Conservation (phyloP, 2,329 filamentous ascomycete species). For the Aspergillus sp. region DNA sequence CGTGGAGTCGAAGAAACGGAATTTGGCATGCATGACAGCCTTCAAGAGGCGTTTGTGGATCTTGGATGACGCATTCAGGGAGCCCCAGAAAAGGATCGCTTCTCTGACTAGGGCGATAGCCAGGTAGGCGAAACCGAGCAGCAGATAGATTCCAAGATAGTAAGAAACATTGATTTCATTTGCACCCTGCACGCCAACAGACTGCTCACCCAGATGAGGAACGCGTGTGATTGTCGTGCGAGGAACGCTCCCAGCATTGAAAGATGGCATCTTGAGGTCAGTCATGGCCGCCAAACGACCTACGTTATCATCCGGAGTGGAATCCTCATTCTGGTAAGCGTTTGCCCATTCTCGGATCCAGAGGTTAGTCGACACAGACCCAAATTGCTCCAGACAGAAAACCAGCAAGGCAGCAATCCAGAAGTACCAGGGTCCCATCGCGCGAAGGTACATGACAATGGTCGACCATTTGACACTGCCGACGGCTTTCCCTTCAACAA, state of each 20-base stretch:
- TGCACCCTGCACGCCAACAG: conserved; percentile 13
- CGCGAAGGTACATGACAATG: conserved; percentile 72
- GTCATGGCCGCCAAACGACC: conserved; percentile 37
- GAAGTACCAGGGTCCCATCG: conserved; percentile 98
- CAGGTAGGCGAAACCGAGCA: conserved; percentile 71
- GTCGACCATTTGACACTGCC: conserved; percentile 86
- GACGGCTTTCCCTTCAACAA: conserved; percentile 69
- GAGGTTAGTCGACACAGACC: conserved; percentile 78
- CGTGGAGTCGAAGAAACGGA: conserved; percentile 96
- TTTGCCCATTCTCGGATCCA: conserved; percentile 97
- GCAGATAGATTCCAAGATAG: conserved; percentile 75
- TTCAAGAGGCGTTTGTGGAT: conserved; percentile 74
- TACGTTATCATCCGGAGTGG: conserved; percentile 24
- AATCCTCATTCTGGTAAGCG: conserved; percentile 59
- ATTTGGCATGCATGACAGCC: conserved; percentile 78
- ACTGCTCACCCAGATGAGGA: conserved; percentile 21
- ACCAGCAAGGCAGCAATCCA: conserved; percentile 71
- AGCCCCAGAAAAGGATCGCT: conserved; percentile 85
- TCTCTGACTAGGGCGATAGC: conserved; percentile 76
- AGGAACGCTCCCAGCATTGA: conserved; percentile 31
- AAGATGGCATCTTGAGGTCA: conserved; percentile 30
- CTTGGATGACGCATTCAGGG: conserved; percentile 75
- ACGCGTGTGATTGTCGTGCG: conserved; percentile 24
- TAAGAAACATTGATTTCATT: conserved; percentile 68
- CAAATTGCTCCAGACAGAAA: conserved; percentile 76